Base-by-base conservation (phyloP, 2,329 filamentous ascomycete genomes). In the Paecilomyces fulvus region DNA sequence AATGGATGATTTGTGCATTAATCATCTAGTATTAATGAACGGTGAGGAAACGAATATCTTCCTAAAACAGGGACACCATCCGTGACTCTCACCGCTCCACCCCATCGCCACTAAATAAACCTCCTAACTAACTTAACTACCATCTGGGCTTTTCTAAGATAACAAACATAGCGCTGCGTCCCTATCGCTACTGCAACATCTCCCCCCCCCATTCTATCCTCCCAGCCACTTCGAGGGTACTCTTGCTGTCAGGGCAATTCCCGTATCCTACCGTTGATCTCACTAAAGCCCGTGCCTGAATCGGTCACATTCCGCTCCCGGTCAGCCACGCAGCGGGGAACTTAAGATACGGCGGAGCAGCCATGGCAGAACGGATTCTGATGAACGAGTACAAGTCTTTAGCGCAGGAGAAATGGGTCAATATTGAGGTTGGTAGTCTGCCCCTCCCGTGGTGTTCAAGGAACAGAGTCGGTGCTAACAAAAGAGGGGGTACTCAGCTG, bases 371-470 rank as follows among this genome's bases (percentile, higher is more conserved):
- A 74, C 86, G 90, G 67, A 87, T 95, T 53, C 81, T 97, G 56
- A 90, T 95, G 88, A 88, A 88, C 64, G 92, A 97, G 79, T 85
- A 90, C 76, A 87, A 88, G 73, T 80, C 83, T 49, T 81, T 97
- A 46, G 80, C 84, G 55, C 91, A 94, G 73, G 92, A 96, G 80
- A 90, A 90, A 71, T 99, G 92, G 92, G 88, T 95, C 17, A 84
- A 92, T 65, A 90, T 96, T 63, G 88, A 95, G 71, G 89, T 91
- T 74, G 60, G 82, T 67, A 5, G 7, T 43, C 14, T 43, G 6
- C 14, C 7, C 14, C n/a, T 8, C 37, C 9, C n/a, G 14, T 48
- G 52, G 43, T 30, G 52, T 30, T 56, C 51, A 55, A 52, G n/a
- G 11, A 49, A 37, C 50, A 7, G 37, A 48, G 20, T 30, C 11